A percentile compares a stretch with the other conserved stretches of the same genome.
These are phyloP conservation scores for Lactarius deliciosus DNA, from an alignment of 768 basidiomycete species.

Conservation along the genomic window DNA sequence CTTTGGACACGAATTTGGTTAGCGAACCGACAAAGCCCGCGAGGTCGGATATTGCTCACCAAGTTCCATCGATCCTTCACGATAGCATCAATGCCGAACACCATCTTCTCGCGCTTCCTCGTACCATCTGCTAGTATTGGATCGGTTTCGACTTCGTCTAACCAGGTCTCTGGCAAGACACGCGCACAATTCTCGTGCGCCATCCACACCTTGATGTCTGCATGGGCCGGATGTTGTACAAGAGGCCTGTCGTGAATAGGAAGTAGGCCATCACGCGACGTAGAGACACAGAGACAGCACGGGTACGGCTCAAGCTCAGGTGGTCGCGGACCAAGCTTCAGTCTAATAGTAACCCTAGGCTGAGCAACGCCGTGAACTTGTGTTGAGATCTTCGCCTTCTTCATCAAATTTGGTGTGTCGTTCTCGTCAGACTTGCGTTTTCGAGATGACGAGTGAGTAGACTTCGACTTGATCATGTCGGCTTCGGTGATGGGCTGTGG, in stretches of 20 bases:
- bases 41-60: conserved; percentile 48
- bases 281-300: conserved; percentile 67
- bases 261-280: conserved; percentile 52
- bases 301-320: conserved; percentile 56
- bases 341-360: conserved; percentile 52
- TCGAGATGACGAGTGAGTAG: conserved; percentile 27
- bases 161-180: conserved; percentile 89
- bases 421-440: conserved; percentile 46
- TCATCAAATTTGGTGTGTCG: conserved; percentile 43
- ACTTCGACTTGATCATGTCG: conserved; percentile 24
- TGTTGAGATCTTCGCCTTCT: conserved; percentile 47
- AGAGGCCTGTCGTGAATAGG: conserved; percentile 66
- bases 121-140: conserved; percentile 37
- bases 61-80: conserved; percentile 92
- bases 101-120: conserved; percentile 46
- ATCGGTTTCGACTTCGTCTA: conserved; percentile 61
- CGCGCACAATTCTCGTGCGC: conserved; percentile 81
- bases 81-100: conserved; percentile 86
- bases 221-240: conserved; percentile 23
- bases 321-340: conserved; percentile 67
- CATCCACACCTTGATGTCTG: conserved; percentile 50
- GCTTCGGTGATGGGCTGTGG: conserved; percentile 33
- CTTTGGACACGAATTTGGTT: conserved; percentile 41
- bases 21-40: neutral
- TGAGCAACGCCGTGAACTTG: conserved; percentile 28